Base-by-base conservation (phyloP, 2,329 filamentous ascomycete genomes). In the Epichloe sylvatica region DNA sequence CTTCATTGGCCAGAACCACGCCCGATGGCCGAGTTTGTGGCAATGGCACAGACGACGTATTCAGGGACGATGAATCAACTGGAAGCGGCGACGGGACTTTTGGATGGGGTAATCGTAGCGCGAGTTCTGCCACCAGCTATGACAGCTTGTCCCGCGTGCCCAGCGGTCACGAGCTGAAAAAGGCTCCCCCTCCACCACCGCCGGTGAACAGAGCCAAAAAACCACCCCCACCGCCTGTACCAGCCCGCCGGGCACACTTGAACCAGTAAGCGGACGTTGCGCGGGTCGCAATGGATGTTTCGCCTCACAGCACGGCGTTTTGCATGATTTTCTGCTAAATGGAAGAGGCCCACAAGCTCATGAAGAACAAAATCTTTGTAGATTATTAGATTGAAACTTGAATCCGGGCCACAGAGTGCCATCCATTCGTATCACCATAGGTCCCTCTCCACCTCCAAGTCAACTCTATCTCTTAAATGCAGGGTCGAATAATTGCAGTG, bases 41-140 rank as follows among this genome's bases (percentile, higher is more conserved):
- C n/a, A 59, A 57, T 42, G 54, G 59, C 45, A 56, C 60, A 34
- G 66, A 71, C 33, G 73, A 76, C 51, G 66, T 72, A 3, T 76
- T 74, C 53, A 68, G 63, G 52, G 73, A 71, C 45, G 75, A 77
- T 53, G 70, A 74, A 49, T 75, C 72, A 44, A 71, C 70, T 9
- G 63, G 64, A 7, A 75, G 72, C 54, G 72, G 71, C 53, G 72
- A 73, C 53, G 72, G 70, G 38, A 77, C 74, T 36, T 73, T 73
- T 0, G 70, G 75, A 49, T 74, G 70, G 63, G 67, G 65, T 19
- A 70, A 75, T 43, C 70, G 72, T 49, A 73, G 72, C 56, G 66
- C 74, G 50, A 79, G 75, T 55, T 76, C 76, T 0, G 72, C 75
- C 2, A 78, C 76, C 1, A 78, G 75, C 60, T 71, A 75, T 50